Evolutionary conservation across 1,284 basidiomycete genomes (phyloP), one percentile per base, ranked within the genome.

Genomic region (Ustilago vetiveriae): DNA sequence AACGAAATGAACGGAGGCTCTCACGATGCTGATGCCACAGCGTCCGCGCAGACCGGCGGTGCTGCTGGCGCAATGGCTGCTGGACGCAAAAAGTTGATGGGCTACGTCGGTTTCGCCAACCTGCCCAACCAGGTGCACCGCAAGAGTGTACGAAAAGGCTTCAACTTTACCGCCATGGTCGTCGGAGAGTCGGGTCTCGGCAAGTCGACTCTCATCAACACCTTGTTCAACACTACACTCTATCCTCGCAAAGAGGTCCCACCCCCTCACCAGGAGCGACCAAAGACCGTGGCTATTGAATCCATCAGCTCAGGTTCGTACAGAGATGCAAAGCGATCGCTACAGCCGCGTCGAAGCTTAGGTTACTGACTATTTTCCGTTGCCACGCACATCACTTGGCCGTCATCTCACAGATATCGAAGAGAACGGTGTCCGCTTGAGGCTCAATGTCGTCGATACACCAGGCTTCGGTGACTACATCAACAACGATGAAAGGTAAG

Each of bases 181-280:
- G 79, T 81, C 17, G 79, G 79, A 58, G 78, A 81, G 55, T 79
- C 78, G 17, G 79, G 79, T 56, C 73, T 81, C n/a, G 79, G 79
- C 48, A 81, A 81, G 70, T 80, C 78, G 36, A 81, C 79, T 11
- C 62, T 81, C 43, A 77, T 81, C 73, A 81, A 81, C 75, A 81
- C 79, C 10, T 70, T 81, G 35, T 81, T 81, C 72, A 81, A 81
- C 73, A 80, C 75, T n/a, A 75, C 74, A 22, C 70, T 81, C 35
- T 79, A 80, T 52, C 77, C 78, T 17, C 72, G 76, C 64, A 79
- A 79, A 49, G 72, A 81, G 55, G 78, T 79, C 24, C 78, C 75
- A 3, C 69, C 72, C 22, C 72, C 74, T 27, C 64, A 75, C 33
- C 68, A 69, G 40, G 79, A 80, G 64, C 56, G 75, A 63, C 71